phyloP scores from a whole-genome alignment of 768 basidiomycete genomes.

The Termitomyces sp. region DNA sequence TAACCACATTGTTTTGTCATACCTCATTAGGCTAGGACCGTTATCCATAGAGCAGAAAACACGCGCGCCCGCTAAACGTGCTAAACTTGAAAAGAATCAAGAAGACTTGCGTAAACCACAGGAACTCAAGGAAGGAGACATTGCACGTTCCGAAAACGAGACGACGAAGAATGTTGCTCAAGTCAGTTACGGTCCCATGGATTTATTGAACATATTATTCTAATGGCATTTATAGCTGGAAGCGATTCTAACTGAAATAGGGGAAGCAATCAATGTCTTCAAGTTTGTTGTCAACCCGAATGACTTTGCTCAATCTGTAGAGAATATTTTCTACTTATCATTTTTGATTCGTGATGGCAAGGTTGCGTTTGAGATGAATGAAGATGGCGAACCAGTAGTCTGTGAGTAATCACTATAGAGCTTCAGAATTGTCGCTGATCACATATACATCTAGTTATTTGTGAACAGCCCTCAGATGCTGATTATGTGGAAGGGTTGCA shows the following conservation, averaged over 20 bases:
- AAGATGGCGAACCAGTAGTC: slow-evolving; percentile 70
- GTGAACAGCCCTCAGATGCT: slow-evolving; percentile 59
- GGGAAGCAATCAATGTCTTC: slow-evolving; percentile 70
- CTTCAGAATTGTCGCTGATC: not conserved
- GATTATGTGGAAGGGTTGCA: slow-evolving; percentile 62
- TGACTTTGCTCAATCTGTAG: slow-evolving; percentile 90
- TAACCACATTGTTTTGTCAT: slow-evolving; percentile 12
- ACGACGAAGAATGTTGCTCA: slow-evolving; percentile 81
- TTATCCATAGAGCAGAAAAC: slow-evolving; percentile 85
- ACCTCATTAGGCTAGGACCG: slow-evolving; percentile 78
- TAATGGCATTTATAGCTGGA: slow-evolving; percentile 46
- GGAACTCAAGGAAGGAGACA: slow-evolving; percentile 81
- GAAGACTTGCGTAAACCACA: slow-evolving; percentile 69
- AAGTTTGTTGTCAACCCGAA: slow-evolving; percentile 85
- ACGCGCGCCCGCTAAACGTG: slow-evolving; percentile 53
- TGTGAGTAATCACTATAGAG: slow-evolving; percentile 42
- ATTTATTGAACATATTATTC: not conserved
- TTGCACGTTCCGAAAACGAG: slow-evolving; percentile 80
- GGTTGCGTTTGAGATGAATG: slow-evolving; percentile 66
- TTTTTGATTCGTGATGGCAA: slow-evolving; percentile 88
- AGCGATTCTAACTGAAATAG: slow-evolving; percentile 48
- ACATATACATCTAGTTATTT: slow-evolving; percentile 43
- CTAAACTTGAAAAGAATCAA: slow-evolving; percentile 69
- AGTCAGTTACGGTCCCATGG: slow-evolving; percentile 37
- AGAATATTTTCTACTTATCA: slow-evolving; percentile 94